These are phyloP conservation scores for Mycena floridula DNA, from an alignment of 768 basidiomycete genomes.

Conservation along the genomic window DNA sequence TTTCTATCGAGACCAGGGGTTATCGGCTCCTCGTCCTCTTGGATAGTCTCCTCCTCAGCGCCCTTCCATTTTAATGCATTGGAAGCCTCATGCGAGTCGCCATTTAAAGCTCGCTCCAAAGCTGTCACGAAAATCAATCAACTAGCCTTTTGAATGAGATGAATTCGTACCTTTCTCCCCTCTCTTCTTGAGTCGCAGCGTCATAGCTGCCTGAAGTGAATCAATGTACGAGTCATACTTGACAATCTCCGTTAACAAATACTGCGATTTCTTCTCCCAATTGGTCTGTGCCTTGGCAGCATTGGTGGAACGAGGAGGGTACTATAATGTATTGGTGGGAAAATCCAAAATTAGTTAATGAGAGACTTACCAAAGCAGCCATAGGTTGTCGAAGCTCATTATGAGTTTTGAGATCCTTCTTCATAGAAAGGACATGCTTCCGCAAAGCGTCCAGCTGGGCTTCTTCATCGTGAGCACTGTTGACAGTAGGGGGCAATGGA, in stretches of 20 bases:
- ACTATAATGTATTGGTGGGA: conserved; percentile 43
- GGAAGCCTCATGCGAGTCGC: conserved; percentile 23
- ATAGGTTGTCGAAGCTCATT: conserved; percentile 82
- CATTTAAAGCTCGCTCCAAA: conserved; percentile 51
- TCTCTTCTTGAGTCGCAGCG: conserved; percentile 78
- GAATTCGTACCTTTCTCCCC: conserved; percentile 64
- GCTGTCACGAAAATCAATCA: conserved; percentile 22
- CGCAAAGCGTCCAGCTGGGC: conserved; percentile 83
- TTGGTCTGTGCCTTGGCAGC: conserved; percentile 75
- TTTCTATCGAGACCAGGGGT: conserved; percentile 14
- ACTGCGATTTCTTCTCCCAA: conserved; percentile 90
- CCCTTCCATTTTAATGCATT: conserved; percentile 32
- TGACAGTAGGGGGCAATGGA: conserved; percentile 75
- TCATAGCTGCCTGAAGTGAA: conserved; percentile 79
- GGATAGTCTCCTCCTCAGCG: conserved; percentile 38
- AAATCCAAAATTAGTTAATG: conserved; percentile 1
- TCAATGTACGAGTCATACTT: conserved; percentile 97
- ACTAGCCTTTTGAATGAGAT: background rate
- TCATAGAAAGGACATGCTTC: conserved; percentile 72
- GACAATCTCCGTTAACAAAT: conserved; percentile 85
- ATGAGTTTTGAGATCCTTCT: conserved; percentile 76
- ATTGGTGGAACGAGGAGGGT: conserved; percentile 69
- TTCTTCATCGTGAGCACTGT: conserved; percentile 89
- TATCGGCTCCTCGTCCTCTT: conserved; percentile 38
- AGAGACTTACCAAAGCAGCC: conserved; percentile 56